Evolutionary conservation across 139 green algal species (phyloP), one percentile per base, ranked within the genome.

Genomic region (Tetraselmis striata): DNA sequence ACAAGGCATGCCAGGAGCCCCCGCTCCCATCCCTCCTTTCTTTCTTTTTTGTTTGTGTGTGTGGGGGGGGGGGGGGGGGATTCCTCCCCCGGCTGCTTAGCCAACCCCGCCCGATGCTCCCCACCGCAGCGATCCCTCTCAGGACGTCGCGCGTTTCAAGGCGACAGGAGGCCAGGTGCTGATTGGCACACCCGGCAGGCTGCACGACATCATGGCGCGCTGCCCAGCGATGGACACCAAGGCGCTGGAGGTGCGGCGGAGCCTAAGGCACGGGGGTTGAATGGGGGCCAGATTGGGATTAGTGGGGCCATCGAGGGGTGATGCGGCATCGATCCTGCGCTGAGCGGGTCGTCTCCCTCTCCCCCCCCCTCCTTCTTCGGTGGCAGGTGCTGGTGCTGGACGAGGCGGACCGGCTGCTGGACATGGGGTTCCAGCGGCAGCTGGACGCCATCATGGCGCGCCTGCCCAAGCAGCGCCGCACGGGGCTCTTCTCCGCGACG

Each of bases 401-500:
- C 86, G 96, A 99, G 88, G 96, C 97, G 1, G 95, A 99, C 81
- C 82, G 97, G 18, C 86, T 99, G 82, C 84, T 99, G 76, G 94
- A 98, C 82, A 97, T 98, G 94, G 95, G 95, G 2, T 98, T 99
- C 85, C 86, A 92, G 79, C 77, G 59, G 23, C 88, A 93, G 80
- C 81, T 98, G 75, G 90, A 95, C 29, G 81, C 88, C 1, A 95
- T 98, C 81, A 93, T 98, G 87, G 84, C 32, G 1, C 82, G 88
- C 23, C 89, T 98, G 32, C 96, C 96, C 28, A 93, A 93, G 83
- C 95, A 98, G 90, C 88, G 95, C 1, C 85, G 95, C 31, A 98
- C 95, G 76, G 96, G 96, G 2, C 92, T 99, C 1, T 99, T 99
- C 87, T 96, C 90, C 59, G 96, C 96, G 28, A 99, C 96, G 2